phyloP scores from a whole-genome alignment of 169 alveolate genomes.

The Neospora caninum region DNA sequence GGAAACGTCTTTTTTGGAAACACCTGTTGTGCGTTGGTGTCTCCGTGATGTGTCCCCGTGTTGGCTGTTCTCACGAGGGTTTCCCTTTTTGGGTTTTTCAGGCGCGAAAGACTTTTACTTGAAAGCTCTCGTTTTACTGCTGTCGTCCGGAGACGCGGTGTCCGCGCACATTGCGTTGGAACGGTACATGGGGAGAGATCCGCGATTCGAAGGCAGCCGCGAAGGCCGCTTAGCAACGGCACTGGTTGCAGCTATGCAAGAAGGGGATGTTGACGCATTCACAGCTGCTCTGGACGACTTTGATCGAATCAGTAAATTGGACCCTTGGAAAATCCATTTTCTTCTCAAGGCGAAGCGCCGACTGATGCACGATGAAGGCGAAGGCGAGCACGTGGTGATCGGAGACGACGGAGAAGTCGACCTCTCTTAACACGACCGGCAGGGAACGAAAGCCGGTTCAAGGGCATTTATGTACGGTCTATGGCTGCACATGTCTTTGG shows the following conservation, averaged over 20 bases:
- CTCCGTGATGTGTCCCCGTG: too few species aligned
- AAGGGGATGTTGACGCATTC: constrained; percentile 40
- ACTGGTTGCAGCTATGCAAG: constrained; percentile 39
- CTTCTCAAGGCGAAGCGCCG: constrained; percentile 39
- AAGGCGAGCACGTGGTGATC: background rate
- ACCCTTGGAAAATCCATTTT: constrained; percentile 49
- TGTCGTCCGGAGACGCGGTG: constrained; percentile 33
- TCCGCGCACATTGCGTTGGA: constrained; percentile 34
- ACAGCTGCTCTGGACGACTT: constrained; percentile 43
- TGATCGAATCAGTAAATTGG: constrained; percentile 29
- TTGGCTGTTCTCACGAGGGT: too few species aligned
- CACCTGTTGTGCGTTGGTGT: too few species aligned
- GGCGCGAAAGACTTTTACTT: constrained; percentile 50
- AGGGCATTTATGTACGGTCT: too few species aligned
- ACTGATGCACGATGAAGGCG: background rate
- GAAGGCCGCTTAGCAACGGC: constrained; percentile 38
- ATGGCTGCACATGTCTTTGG: too few species aligned
- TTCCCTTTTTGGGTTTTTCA: background rate
- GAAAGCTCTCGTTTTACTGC: constrained; percentile 30
- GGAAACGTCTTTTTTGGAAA: too few species aligned
- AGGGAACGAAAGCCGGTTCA: too few species aligned
- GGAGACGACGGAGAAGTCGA: constrained; percentile 50
- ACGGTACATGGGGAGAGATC: constrained; percentile 23
- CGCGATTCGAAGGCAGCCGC: constrained; percentile 46
- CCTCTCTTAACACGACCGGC: background rate